A percentile compares a stretch with the other conserved stretches of the same genome.
These are phyloP conservation scores for Eleusine coracana DNA, from an alignment of 176 grass and related monocot genomes.

Conservation along the genomic window DNA sequence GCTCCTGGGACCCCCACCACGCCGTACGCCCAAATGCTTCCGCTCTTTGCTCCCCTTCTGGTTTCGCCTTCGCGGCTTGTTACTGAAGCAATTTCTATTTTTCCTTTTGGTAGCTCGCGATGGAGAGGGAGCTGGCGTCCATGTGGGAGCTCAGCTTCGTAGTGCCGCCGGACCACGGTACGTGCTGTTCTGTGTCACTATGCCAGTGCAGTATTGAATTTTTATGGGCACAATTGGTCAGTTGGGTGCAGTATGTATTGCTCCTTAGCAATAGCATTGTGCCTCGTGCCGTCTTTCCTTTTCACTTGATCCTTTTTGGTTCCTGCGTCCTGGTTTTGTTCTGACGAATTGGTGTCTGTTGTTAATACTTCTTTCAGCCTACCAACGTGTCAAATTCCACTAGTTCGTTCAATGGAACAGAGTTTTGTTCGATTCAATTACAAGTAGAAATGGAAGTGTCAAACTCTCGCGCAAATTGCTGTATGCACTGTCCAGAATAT, in stretches of 20 bases:
- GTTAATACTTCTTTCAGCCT: not conserved
- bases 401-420: not conserved
- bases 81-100: not conserved
- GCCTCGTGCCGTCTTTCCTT: not conserved
- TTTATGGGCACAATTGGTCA: not conserved
- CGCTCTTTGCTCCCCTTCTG: not conserved
- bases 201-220: not conserved
- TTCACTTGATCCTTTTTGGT: not conserved
- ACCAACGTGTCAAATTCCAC: not conserved
- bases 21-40: constrained; percentile 54
- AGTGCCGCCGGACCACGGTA: constrained; percentile 90
- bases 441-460: not conserved
- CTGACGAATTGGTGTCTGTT: not conserved
- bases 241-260: not conserved
- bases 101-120: constrained; percentile 56
- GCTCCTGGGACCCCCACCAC: constrained; percentile 79
- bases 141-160: constrained; percentile 99
- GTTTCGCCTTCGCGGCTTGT: too few relatives aligned
- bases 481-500: not conserved
- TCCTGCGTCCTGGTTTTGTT: not conserved
- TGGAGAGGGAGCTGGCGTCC: constrained; percentile 94
- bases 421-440: not conserved
- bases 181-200: not conserved
- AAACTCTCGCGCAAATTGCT: not conserved
- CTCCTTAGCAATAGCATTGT: not conserved